Percentiles rank a stretch among this genome's conserved stretches.
phyloP scores from a whole-genome alignment of 1,139 yeast genomes.

The Entelexis paramagnoliae region DNA sequence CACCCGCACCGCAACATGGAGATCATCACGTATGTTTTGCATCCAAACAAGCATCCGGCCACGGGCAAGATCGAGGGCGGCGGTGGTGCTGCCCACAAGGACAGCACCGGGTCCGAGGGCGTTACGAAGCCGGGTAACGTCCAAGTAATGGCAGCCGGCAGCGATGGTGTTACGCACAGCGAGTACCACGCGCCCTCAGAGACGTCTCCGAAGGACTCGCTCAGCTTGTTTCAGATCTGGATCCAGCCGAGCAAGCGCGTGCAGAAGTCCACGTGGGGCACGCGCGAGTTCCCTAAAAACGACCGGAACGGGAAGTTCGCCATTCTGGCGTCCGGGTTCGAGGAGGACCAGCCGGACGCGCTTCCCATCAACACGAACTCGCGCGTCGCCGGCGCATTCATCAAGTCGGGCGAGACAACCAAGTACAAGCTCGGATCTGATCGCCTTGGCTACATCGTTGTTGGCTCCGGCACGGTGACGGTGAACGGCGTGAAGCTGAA shows the following conservation, averaged over 20 bases:
- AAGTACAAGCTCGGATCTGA: not conserved
- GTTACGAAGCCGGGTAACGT: not conserved
- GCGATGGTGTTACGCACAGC: not conserved
- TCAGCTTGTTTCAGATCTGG: not conserved
- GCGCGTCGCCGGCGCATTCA: not conserved
- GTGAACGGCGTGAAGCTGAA: not conserved
- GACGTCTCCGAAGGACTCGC: not conserved
- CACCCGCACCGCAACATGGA: conserved; percentile 92
- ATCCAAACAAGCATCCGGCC: conserved; percentile 37
- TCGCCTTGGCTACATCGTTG: not conserved
- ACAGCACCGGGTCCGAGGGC: not conserved
- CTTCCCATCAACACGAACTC: not conserved
- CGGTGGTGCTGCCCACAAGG: not conserved
- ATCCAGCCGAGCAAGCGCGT: not conserved
- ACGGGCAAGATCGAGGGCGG: not conserved
- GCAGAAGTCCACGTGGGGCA: not conserved
- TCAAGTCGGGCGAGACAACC: not conserved
- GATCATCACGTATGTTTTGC: conserved; percentile 63
- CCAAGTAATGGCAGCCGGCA: not conserved
- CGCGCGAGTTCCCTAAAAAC: not conserved
- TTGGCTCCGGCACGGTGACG: not conserved
- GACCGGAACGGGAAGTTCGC: not conserved
- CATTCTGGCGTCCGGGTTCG: not conserved
- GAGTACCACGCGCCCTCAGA: not conserved
- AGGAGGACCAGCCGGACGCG: not conserved